phyloP scores from a whole-genome alignment of 2,329 filamentous ascomycete genomes.

The Trichoderma breve region DNA sequence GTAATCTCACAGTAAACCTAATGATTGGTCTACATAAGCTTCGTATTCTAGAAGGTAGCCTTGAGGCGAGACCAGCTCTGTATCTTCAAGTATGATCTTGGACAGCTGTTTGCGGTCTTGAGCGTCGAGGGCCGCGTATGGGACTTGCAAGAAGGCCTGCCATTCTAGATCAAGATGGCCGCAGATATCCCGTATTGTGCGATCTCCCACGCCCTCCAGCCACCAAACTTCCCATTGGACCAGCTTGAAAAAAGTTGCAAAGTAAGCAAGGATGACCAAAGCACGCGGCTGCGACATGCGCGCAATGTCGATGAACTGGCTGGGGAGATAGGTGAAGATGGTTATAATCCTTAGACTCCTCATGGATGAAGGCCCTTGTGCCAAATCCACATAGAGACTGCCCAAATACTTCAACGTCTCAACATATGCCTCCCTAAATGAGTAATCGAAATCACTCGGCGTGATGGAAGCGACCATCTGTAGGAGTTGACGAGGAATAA shows the following conservation, averaged over 20 bases:
- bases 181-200: slow-evolving; percentile 46
- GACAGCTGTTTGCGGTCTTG: slow-evolving; percentile 38
- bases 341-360: slow-evolving; percentile 51
- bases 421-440: slow-evolving; percentile 43
- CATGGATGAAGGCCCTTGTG: slow-evolving; percentile 42
- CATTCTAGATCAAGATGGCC: slow-evolving; percentile 41
- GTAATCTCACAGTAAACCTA: background rate
- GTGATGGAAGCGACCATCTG: slow-evolving; percentile 49
- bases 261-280: slow-evolving; percentile 53
- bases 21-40: background rate
- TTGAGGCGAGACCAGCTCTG: slow-evolving; percentile 36
- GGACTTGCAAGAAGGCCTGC: slow-evolving; percentile 42
- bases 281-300: slow-evolving; percentile 44
- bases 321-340: slow-evolving; percentile 52
- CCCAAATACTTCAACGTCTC: slow-evolving; percentile 49
- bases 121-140: slow-evolving; percentile 38
- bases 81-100: slow-evolving; percentile 45
- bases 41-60: background rate
- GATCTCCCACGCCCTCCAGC: slow-evolving; percentile 46
- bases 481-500: slow-evolving; percentile 49
- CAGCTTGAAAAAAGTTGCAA: slow-evolving; percentile 50
- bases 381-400: slow-evolving; percentile 51
- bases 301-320: slow-evolving; percentile 44
- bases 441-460: slow-evolving; percentile 42
- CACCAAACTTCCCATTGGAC: slow-evolving; percentile 46